Evolutionary conservation across 768 basidiomycete species (phyloP), one percentile per base, ranked within the genome.

Genomic region (Termitomyces eurrhizus): DNA sequence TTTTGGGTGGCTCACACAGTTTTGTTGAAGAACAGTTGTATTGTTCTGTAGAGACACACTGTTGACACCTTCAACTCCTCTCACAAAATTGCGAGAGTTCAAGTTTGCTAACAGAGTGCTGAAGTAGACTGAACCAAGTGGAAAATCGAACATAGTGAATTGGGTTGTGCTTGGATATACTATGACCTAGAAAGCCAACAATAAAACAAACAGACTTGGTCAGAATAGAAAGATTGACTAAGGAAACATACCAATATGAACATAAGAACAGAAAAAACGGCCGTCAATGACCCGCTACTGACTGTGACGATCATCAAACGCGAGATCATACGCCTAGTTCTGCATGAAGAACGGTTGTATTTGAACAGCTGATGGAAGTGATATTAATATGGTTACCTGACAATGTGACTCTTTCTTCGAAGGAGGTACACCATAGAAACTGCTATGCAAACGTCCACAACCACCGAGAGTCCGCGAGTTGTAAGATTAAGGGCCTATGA

Each of bases 101-200:
- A 58, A 42, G 33, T 58, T 58, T 1, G 57, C 57, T 2, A 58
- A 18, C 4, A 58, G 35, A 12, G 57, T 58, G 39, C 57, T 52
- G 16, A 52, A 58, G 39, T 58, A 58, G 26, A 58, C 39, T 2
- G 57, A 58, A 14, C 49, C 1, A 6, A 58, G 21, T n/a, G 49
- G 11, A 32, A 29, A 52, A 16, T 58, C 49, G 6, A 51, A 49
- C 26, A 52, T 52, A 2, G 35, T 16, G 11, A n/a, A 51, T 3
- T 33, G 39, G 6, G n/a, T 4, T 4, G 46, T 37, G 18, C 8
- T n/a, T 14, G 48, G 37, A 58, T 39, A 51, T 7, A 41, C 1
- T 2, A 21, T 16, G 18, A 50, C 32, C 57, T 58, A 9, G 3
- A 29, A 14, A 14, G 2, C 14, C 4, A 14, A 29, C 26, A 35